Evolutionary conservation across 495 filamentous ascomycete species (phyloP).

Genomic region (Aspergillus nidulans): DNA sequence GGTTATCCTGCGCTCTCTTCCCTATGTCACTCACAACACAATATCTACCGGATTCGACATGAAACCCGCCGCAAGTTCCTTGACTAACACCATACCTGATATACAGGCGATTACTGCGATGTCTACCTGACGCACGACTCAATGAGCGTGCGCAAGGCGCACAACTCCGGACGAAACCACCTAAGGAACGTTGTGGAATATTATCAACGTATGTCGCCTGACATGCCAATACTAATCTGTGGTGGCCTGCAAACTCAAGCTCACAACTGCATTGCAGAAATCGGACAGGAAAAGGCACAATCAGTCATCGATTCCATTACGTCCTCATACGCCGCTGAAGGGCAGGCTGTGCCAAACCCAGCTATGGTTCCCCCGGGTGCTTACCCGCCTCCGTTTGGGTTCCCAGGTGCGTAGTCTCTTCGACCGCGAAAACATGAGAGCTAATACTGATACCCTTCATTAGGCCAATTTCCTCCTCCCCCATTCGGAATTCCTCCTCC

Average conservation of each 20-base stretch:
- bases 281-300: constrained; percentile 97
- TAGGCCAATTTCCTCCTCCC: constrained; percentile 52
- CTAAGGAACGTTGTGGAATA: constrained; percentile 96
- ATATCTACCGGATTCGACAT: neutral
- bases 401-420: constrained; percentile 45
- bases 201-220: constrained; percentile 74
- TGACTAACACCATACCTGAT: constrained; percentile 13
- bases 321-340: constrained; percentile 87
- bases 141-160: constrained; percentile 98
- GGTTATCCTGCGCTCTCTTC: constrained; percentile 24
- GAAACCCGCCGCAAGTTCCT: neutral
- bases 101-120: constrained; percentile 96
- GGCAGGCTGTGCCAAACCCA: constrained; percentile 78
- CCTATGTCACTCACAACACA: constrained; percentile 1
- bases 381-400: constrained; percentile 50
- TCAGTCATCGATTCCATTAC: constrained; percentile 98
- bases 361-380: constrained; percentile 58
- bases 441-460: constrained; percentile 28
- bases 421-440: neutral
- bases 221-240: neutral
- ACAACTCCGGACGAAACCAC: constrained; percentile 95
- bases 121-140: constrained; percentile 99
- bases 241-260: neutral
- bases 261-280: constrained; percentile 53
- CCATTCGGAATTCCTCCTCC: constrained; percentile 51